Evolutionary conservation across 306 rosid genomes (phyloP), one percentile per base, ranked within the genome.

Genomic region (Rosa persica): DNA sequence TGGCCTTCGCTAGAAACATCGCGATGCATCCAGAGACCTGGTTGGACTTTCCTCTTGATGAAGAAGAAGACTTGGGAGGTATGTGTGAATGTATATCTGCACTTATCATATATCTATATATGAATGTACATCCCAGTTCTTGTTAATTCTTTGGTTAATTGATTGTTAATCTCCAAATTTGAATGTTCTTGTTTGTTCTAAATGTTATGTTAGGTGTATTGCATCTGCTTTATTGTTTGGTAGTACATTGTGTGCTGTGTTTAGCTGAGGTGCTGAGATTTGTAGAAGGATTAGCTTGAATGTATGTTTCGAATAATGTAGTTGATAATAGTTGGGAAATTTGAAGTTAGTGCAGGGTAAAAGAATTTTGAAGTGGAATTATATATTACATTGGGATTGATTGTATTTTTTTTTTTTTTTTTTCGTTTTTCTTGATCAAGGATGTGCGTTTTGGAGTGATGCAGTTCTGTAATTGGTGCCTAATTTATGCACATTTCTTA

Each of bases 11-110:
- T 5, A 80, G 84, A 73, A 95, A 95, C 71, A 95, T 95, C 64
- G 93, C 96, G 17, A 95, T 93, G 99, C 98, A 95, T 88, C 99
- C 99, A 11, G 99, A 95, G 83, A 95, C 98, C 44, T 95, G 99
- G 99, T 83, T 95, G 87, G 99, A 95, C 86, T 95, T 93, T 77
- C 98, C 99, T 47, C 79, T 90, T 43, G 97, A 91, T 5, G 99
- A 95, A 77, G 99, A 95, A 84, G 97, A 95, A 15, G 96, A 91
- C 76, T 81, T 77, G 16, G 90, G 86, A 4, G 98, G 99, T 95
- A 88, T 76, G 83, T 66, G 12, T 10, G 1, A 54, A 16, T 67
- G 36, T 71, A 58, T 23, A 30, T 36, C 22, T 58, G 36, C 47
- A 25, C 46, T 3, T 61, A 8, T 11, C 22, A 27, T 22, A 36